Conservation (phyloP, 225 moss, liverwort and hornwort genomes). For the Pseudisothecium myosuroides region DNA sequence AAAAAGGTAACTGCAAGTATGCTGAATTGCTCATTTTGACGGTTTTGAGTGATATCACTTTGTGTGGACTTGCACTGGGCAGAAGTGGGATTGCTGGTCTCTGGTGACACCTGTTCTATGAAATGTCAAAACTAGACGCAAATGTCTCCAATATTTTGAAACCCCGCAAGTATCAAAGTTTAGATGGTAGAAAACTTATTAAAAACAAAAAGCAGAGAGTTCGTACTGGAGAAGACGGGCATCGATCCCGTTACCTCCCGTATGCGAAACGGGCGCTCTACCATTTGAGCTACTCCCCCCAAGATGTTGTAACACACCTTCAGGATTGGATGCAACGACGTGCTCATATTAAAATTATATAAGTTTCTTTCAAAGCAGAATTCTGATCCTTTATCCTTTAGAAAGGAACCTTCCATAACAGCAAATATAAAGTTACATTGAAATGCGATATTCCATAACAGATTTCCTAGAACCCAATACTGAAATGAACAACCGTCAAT, state of each 20-base stretch:
- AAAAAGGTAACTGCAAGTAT: background rate
- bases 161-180: background rate
- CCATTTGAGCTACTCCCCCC: slow-evolving; percentile 33
- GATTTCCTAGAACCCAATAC: background rate
- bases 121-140: background rate
- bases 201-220: background rate
- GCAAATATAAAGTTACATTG: too few species aligned
- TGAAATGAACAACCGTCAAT: background rate
- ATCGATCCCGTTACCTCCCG: slow-evolving; percentile 10
- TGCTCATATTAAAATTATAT: rapidly evolving
- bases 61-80: background rate
- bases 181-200: too few species aligned
- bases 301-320: background rate
- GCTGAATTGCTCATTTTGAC: background rate
- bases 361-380: background rate
- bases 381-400: rapidly evolving
- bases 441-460: background rate
- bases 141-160: background rate
- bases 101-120: background rate
- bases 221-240: slow-evolving; percentile 13
- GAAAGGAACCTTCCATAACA: rapidly evolving
- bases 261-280: slow-evolving; percentile 20
- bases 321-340: rapidly evolving
- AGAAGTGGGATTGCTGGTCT: background rate
- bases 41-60: too few species aligned